Conservation (phyloP, 495 filamentous ascomycete species). For the Aspergillus cavernicola region DNA sequence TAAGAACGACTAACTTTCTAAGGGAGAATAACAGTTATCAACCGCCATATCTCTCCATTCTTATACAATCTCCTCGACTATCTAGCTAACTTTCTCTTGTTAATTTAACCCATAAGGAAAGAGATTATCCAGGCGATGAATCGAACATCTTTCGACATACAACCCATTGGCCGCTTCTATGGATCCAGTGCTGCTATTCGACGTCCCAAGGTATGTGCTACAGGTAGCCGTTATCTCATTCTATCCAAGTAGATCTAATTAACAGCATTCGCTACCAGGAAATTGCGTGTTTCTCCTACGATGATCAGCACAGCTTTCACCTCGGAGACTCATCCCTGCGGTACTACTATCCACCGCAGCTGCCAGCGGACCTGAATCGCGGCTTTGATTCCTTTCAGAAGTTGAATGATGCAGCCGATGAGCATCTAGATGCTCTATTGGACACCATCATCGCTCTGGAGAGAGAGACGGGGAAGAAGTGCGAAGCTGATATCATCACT, state of each 20-base stretch:
- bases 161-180: slow-evolving; percentile 57
- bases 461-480: slow-evolving; percentile 57
- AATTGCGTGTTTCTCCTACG: slow-evolving; percentile 87
- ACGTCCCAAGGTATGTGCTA: slow-evolving; percentile 57
- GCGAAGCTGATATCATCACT: slow-evolving; percentile 77
- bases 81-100: neutral
- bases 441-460: slow-evolving; percentile 71
- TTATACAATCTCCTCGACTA: no score
- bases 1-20: neutral
- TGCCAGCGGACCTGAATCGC: slow-evolving; percentile 66
- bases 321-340: slow-evolving; percentile 72
- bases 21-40: neutral
- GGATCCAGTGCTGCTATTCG: slow-evolving; percentile 61
- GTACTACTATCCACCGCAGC: slow-evolving; percentile 79
- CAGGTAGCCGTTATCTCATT: neutral
- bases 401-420: slow-evolving; percentile 75
- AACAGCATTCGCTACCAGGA: no score
- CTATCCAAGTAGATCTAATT: no score
- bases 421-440: slow-evolving; percentile 83
- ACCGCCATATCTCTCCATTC: neutral
- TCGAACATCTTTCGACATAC: slow-evolving; percentile 52
- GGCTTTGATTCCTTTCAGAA: slow-evolving; percentile 84
- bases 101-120: neutral
- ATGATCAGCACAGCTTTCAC: slow-evolving; percentile 71
- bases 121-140: slow-evolving; percentile 24